Base-by-base conservation (phyloP, 2,329 filamentous ascomycete species). In the Teratosphaeriaceae sp. region DNA sequence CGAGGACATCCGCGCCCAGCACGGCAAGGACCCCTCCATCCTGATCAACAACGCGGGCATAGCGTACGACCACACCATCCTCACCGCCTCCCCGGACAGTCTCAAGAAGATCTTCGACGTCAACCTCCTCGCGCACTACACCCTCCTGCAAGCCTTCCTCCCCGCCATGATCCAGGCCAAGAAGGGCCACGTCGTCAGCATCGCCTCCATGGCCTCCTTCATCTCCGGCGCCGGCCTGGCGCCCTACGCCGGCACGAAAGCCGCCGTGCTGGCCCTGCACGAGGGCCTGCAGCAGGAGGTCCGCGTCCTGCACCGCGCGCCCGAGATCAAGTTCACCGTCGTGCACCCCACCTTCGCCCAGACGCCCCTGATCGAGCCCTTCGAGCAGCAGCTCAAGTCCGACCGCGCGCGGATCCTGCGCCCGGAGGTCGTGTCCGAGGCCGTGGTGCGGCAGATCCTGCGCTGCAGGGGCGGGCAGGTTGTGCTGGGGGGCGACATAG, bases 131-230 rank as follows among this genome's bases (percentile, higher is more conserved):
- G 61, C 67, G 11, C 73, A 76, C 53, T 76, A 69, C 58, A 65
- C 65, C 42, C 70, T 65, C 44, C 65, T 73, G 8, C 65, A 69
- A 40, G 72, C 73, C 47, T 76, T 76, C 57, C 49, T 77, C 26
- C 74, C 74, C 0, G 59, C 61, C 38, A 77, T 77, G 73, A 52
- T 76, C 21, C 49, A 53, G 22, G 56, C 59, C 11, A 70, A 74
- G 47, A 73, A 76, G 46, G 77, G 77, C 4, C 76, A 79, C 47
- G 63, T 80, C 19, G 65, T 80, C 5, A 76, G 73, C 0, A 63
- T 79, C 6, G 75, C 76, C 2, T 74, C 70, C 44, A 64, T 72
- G 53, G 73, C 74, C 8, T 72, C 69, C 20, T 78, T 73, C 52
- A 40, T 75, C 15, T 45, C 39, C 5, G 27, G 33, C 18, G 30